These are phyloP conservation scores for Paramecium caudatum DNA, from an alignment of 73 alveolate genomes.

Conservation along the genomic window DNA sequence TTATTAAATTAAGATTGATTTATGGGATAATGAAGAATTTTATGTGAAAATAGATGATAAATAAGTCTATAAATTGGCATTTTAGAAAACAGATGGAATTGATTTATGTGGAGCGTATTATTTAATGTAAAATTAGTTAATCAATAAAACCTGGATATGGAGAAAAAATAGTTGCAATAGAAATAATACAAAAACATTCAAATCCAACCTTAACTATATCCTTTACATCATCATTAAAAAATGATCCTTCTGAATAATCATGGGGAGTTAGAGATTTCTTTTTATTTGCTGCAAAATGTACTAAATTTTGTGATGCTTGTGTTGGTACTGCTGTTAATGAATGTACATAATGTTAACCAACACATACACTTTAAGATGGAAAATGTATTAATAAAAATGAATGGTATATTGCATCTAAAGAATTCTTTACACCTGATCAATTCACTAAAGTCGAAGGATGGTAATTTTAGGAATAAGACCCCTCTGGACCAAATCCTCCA, in stretches of 20 bases:
- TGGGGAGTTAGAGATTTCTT: conserved; percentile 69
- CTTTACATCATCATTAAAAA: not conserved
- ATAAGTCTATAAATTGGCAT: conserved; percentile 23
- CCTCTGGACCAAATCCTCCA: conserved; percentile 64
- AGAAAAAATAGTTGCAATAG: conserved; percentile 31
- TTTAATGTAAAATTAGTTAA: not conserved
- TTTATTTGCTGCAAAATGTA: conserved; percentile 51
- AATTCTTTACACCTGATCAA: not conserved
- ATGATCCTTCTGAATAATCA: conserved; percentile 24
- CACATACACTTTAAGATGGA: conserved; percentile 51
- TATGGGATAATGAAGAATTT: conserved; percentile 67
- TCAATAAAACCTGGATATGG: conserved; percentile 62
- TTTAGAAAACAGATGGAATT: conserved; percentile 51
- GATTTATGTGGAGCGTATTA: conserved; percentile 58
- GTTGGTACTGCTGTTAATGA: conserved; percentile 57
- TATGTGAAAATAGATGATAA: conserved; percentile 47
- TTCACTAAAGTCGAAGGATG: conserved; percentile 16
- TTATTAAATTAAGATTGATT: not conserved
- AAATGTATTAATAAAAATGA: conserved; percentile 40
- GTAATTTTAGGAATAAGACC: not conserved
- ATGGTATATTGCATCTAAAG: conserved; percentile 59
- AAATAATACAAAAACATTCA: conserved; percentile 6
- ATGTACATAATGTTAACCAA: conserved; percentile 39
- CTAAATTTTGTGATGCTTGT: conserved; percentile 58
- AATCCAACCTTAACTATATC: conserved; percentile 2